phyloP scores from a whole-genome alignment of 1,284 basidiomycete species.

The Austroboletus niveus region DNA sequence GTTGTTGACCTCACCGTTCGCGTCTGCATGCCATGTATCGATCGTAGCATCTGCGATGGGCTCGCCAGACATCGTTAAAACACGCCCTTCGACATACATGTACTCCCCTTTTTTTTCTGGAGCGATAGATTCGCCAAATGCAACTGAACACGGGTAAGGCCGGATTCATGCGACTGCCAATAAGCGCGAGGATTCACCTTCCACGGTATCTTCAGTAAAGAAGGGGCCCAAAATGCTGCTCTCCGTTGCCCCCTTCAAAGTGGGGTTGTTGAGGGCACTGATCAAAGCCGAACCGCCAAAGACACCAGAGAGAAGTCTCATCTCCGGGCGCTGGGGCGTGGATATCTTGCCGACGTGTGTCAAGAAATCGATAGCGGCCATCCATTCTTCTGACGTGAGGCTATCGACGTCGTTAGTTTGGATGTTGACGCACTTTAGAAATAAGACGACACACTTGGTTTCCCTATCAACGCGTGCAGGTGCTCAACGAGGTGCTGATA shows the following conservation, averaged over 20 bases:
- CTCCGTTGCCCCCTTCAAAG: slow-evolving; percentile 53
- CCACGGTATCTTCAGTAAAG: slow-evolving; percentile 76
- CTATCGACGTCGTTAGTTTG: slow-evolving; percentile 28
- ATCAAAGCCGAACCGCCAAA: slow-evolving; percentile 80
- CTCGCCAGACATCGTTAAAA: slow-evolving; percentile 64
- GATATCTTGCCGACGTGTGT: slow-evolving; percentile 73
- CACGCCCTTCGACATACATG: slow-evolving; percentile 74
- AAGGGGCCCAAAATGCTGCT: slow-evolving; percentile 84
- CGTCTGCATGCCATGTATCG: slow-evolving; percentile 89
- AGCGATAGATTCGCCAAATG: slow-evolving; percentile 62
- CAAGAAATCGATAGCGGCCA: slow-evolving; percentile 73
- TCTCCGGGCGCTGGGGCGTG: slow-evolving; percentile 76
- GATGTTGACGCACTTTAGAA: not conserved
- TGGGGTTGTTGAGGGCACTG: slow-evolving; percentile 75
- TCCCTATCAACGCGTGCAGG: slow-evolving; percentile 72
- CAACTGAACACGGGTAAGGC: slow-evolving; percentile 38
- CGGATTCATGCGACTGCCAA: not conserved
- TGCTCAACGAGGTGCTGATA: slow-evolving; percentile 54
- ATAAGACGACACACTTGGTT: slow-evolving; percentile 43
- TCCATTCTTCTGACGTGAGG: slow-evolving; percentile 84
- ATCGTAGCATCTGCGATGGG: slow-evolving; percentile 66
- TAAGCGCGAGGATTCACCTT: slow-evolving; percentile 47
- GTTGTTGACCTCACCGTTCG: slow-evolving; percentile 40
- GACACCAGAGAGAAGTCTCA: slow-evolving; percentile 79
- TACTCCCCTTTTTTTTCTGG: slow-evolving; percentile 83